Percentiles rank a stretch among this genome's conserved stretches.
Conservation (phyloP, 2,329 filamentous ascomycete genomes). For the Fusarium fujikuroi region DNA sequence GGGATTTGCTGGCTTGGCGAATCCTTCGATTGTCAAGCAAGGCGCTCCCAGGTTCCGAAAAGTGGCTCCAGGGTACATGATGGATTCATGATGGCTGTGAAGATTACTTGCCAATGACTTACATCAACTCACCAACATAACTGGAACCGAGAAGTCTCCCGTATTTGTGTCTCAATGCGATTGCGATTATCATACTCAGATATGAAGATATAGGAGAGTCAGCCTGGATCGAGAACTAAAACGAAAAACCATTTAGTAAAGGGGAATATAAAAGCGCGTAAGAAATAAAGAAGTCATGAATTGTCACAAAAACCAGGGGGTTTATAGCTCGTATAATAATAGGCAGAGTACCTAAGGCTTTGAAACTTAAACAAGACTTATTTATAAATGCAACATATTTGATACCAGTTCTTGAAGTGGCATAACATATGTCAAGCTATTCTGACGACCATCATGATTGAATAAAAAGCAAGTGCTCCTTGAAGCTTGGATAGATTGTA, state of each 20-base stretch:
- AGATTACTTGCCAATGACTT: neutral
- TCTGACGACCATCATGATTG: neutral
- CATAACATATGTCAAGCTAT: no score
- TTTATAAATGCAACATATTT: no score
- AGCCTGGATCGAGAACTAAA: accelerated
- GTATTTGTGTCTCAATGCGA: neutral
- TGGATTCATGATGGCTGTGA: neutral
- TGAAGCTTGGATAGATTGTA: neutral
- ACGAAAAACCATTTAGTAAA: neutral
- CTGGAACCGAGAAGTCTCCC: no score
- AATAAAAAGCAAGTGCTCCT: neutral
- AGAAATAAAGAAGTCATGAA: neutral
- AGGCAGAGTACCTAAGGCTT: no score
- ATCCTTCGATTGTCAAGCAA: neutral
- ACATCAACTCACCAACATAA: neutral
- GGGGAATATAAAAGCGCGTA: accelerated
- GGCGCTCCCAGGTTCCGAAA: neutral
- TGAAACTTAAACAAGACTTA: no score
- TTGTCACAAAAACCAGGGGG: accelerated
- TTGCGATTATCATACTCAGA: neutral
- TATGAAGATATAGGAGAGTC: accelerated
- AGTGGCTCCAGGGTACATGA: neutral
- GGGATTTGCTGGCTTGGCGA: constrained; percentile 4
- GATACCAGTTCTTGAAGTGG: no score
- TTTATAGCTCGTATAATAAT: no score